These are phyloP conservation scores for Calonectria multiphialidica DNA, from an alignment of 2,329 filamentous ascomycete genomes.

Conservation along the genomic window DNA sequence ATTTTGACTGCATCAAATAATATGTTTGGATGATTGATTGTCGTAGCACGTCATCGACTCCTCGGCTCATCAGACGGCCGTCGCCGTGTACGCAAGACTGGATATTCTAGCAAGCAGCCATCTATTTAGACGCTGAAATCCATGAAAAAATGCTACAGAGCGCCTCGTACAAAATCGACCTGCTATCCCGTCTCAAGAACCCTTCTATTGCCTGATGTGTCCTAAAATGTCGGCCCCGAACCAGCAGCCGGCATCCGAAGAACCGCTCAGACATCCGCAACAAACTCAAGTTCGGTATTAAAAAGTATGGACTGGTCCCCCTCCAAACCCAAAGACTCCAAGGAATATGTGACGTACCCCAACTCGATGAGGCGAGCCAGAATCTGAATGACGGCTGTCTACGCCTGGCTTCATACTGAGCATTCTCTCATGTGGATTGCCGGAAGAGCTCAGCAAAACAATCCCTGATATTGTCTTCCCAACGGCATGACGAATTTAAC, in stretches of 20 bases:
- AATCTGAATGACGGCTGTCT: slow-evolving; percentile 44
- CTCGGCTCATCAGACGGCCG: slow-evolving; percentile 7
- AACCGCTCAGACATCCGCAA: slow-evolving; percentile 37
- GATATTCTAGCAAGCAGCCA: slow-evolving; percentile 37
- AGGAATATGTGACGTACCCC: slow-evolving; percentile 51
- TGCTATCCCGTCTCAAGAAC: slow-evolving; percentile 34
- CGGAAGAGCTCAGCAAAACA: slow-evolving; percentile 32
- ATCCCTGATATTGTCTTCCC: slow-evolving; percentile 33
- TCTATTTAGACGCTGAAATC: slow-evolving; percentile 45
- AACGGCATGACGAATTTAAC: slow-evolving; percentile 53
- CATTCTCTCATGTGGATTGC: slow-evolving; percentile 36
- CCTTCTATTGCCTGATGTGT: slow-evolving; percentile 36
- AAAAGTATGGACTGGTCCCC: slow-evolving; percentile 53
- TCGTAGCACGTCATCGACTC: slow-evolving; percentile 21
- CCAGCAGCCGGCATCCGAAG: slow-evolving; percentile 29
- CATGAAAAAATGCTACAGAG: slow-evolving; percentile 42
- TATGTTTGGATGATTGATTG: not conserved
- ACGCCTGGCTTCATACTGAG: slow-evolving; percentile 41
- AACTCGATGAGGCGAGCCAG: slow-evolving; percentile 44
- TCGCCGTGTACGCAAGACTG: not conserved
- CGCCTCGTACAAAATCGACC: slow-evolving; percentile 40
- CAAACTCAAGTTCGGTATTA: slow-evolving; percentile 49
- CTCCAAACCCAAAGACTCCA: slow-evolving; percentile 56
- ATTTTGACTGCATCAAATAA: slow-evolving; percentile 14
- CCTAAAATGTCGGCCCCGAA: slow-evolving; percentile 34